These are phyloP conservation scores for Paraphysoderma sedebokerense DNA, from an alignment of 371 early-diverging fungal species.

Conservation along the genomic window DNA sequence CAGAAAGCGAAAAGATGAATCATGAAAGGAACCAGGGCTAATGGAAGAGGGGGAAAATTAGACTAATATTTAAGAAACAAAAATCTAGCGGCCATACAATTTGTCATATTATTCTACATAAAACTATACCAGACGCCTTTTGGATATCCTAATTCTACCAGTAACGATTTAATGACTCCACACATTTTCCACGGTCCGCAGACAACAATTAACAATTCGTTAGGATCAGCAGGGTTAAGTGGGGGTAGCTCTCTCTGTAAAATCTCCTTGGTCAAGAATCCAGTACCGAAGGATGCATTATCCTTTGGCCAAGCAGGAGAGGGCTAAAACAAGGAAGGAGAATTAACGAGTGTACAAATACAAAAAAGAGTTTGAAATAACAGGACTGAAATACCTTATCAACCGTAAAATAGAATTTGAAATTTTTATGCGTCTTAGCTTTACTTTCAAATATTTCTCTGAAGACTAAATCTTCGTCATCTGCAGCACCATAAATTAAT, in stretches of 20 bases:
- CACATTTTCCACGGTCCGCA: conserved; percentile 1
- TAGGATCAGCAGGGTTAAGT: too few relatives aligned
- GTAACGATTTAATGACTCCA: neutral
- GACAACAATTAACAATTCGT: neutral
- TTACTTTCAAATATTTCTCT: neutral
- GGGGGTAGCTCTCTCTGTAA: neutral
- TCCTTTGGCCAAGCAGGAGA: neutral
- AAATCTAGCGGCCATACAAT: too few relatives aligned
- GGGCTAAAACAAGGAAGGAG: too few relatives aligned
- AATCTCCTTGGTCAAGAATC: neutral
- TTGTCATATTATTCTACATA: too few relatives aligned
- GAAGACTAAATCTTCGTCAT: neutral
- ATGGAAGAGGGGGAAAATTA: too few relatives aligned
- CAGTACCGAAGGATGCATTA: neutral
- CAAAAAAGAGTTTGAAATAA: neutral
- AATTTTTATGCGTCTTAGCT: neutral
- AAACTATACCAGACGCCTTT: neutral
- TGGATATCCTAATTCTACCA: neutral
- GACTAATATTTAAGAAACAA: too few relatives aligned
- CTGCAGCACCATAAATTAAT: neutral
- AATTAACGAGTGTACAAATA: too few relatives aligned
- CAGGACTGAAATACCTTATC: neutral
- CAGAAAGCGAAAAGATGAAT: too few relatives aligned
- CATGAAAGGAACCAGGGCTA: too few relatives aligned
- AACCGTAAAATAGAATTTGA: neutral